Evolutionary conservation across 805 yeast species (phyloP).

Genomic region (Ogataea methanolica): DNA sequence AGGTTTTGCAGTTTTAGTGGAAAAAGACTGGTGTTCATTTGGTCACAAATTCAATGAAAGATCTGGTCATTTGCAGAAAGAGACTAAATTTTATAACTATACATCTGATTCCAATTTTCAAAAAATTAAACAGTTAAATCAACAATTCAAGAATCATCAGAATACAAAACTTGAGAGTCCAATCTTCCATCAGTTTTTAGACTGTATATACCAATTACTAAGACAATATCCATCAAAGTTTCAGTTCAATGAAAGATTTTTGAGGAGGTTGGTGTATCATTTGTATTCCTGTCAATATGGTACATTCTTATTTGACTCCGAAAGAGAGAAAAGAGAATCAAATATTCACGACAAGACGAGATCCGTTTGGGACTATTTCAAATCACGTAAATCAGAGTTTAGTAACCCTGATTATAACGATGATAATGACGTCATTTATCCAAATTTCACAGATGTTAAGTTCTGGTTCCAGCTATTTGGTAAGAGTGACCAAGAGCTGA

Average conservation of each 20-base stretch:
- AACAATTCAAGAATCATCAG: constrained; percentile 44
- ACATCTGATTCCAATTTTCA: constrained; percentile 29
- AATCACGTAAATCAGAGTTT: constrained; percentile 69
- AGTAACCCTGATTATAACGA: constrained; percentile 43
- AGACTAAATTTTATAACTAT: constrained; percentile 44
- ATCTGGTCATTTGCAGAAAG: constrained; percentile 66
- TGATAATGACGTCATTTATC: constrained; percentile 48
- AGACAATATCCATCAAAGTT: constrained; percentile 68
- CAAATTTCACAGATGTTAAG: constrained; percentile 55
- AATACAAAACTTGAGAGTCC: constrained; percentile 73
- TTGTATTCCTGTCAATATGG: constrained; percentile 94
- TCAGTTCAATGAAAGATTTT: constrained; percentile 84
- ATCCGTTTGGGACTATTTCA: constrained; percentile 92
- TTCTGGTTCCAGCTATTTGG: constrained; percentile 94
- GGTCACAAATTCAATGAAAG: constrained; percentile 89
- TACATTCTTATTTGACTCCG: constrained; percentile 74
- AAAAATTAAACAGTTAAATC: constrained; percentile 44
- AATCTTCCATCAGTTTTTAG: constrained; percentile 89
- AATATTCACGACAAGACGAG: constrained; percentile 48
- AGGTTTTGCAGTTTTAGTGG: constrained; percentile 82
- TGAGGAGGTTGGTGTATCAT: constrained; percentile 82
- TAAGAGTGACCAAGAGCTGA: constrained; percentile 64
- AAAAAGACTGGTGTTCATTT: constrained; percentile 93
- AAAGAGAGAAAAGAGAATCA: constrained; percentile 51
- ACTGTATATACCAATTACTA: constrained; percentile 76